A percentile compares a stretch with the other conserved stretches of the same genome.
These are phyloP conservation scores for Citrus medica DNA, from an alignment of 345 rosid genomes.

Conservation along the genomic window DNA sequence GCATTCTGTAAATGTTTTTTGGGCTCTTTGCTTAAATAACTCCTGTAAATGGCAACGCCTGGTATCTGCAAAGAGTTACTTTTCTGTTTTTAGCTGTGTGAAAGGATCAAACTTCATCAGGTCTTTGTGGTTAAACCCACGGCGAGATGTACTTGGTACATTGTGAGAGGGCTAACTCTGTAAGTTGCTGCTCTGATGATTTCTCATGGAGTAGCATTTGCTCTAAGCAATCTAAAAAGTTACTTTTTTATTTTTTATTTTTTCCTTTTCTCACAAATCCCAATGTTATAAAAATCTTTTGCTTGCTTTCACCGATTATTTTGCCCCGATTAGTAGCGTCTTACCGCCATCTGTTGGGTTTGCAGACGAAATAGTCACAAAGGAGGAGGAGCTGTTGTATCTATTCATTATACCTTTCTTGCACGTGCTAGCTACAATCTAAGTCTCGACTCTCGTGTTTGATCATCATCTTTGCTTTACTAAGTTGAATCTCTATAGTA, in stretches of 20 bases:
- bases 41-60: slow-evolving; percentile 25
- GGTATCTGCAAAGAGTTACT: slow-evolving; percentile 25
- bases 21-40: slow-evolving; percentile 20
- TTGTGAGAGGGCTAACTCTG: neutral
- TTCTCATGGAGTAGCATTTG: neutral
- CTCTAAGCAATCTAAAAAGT: neutral
- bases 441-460: neutral
- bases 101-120: neutral
- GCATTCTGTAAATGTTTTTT: slow-evolving; percentile 23
- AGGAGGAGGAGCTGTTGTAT: no score
- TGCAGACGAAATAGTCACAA: no score
- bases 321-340: neutral
- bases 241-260: neutral
- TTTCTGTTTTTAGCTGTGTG: slow-evolving; percentile 12
- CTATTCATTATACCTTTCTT: no score
- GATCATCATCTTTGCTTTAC: neutral
- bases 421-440: neutral
- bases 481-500: neutral
- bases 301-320: neutral
- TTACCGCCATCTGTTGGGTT: neutral
- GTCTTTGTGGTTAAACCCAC: neutral
- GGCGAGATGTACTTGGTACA: neutral
- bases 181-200: neutral
- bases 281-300: neutral
- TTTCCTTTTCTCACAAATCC: neutral